Percentiles rank a stretch among this genome's conserved stretches.
Conservation (phyloP, 192 early-diverging fungal genomes). For the Coemansia sp. region DNA sequence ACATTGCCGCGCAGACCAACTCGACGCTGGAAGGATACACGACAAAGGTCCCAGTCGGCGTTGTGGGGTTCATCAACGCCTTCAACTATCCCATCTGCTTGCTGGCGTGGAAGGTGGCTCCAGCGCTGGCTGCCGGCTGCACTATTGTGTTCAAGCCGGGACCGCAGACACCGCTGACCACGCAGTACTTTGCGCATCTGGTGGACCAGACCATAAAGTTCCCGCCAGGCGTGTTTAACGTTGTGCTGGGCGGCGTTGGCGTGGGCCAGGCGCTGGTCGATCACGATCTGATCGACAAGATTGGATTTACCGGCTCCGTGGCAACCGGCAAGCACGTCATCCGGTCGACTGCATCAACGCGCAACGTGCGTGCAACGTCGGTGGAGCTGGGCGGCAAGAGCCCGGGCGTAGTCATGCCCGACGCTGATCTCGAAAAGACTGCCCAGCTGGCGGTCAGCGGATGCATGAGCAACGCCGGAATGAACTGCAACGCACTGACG, state of each 20-base stretch:
- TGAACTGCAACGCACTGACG: conserved; percentile 75
- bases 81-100: conserved; percentile 67
- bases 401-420: conserved; percentile 56
- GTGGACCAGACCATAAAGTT: conserved; percentile 39
- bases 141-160: conserved; percentile 59
- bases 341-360: conserved; percentile 47
- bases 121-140: conserved; percentile 54
- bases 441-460: conserved; percentile 48
- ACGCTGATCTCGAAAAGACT: conserved; percentile 54
- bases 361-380: conserved; percentile 46
- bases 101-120: conserved; percentile 53
- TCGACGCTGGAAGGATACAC: conserved; percentile 39
- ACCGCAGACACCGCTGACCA: conserved; percentile 60
- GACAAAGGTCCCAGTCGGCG: conserved; percentile 54
- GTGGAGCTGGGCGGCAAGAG: conserved; percentile 65
- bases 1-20: conserved; percentile 45
- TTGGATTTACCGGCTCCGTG: conserved; percentile 59
- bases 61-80: conserved; percentile 56
- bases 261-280: conserved; percentile 53
- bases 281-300: conserved; percentile 53
- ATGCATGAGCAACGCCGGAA: conserved; percentile 65
- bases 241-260: conserved; percentile 55
- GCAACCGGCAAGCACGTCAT: conserved; percentile 57
- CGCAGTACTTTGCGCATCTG: conserved; percentile 56
- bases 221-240: conserved; percentile 56